These are phyloP conservation scores for Dendrothele bispora DNA, from an alignment of 768 basidiomycete species.

Conservation along the genomic window DNA sequence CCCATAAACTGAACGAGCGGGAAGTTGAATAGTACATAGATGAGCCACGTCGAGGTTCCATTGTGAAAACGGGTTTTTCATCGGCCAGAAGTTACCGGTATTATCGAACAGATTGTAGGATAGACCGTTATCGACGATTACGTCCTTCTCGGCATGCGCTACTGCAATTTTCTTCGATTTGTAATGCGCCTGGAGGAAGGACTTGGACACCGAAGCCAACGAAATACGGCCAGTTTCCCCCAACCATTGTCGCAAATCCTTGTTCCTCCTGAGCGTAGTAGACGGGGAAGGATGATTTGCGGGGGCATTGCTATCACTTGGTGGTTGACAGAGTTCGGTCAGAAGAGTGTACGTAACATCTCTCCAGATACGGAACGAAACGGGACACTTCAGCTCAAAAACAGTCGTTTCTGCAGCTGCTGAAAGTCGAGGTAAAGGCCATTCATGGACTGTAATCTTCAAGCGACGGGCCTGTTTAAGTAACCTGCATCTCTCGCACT, in stretches of 20 bases:
- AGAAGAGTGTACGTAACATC: slow-evolving; percentile 37
- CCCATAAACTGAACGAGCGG: slow-evolving; percentile 26
- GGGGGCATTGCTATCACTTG: not conserved
- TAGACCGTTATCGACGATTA: slow-evolving; percentile 30
- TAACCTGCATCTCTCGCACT: slow-evolving; percentile 28
- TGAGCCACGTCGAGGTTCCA: no score
- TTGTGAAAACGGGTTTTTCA: no score
- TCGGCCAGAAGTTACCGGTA: no score
- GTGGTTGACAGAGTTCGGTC: slow-evolving; percentile 30
- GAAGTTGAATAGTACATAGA: slow-evolving; percentile 31
- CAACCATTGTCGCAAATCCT: not conserved
- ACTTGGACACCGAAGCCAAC: slow-evolving; percentile 29
- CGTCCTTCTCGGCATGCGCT: not conserved
- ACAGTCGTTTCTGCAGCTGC: slow-evolving; percentile 27
- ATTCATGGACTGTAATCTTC: slow-evolving; percentile 39
- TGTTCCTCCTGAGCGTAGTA: slow-evolving; percentile 15
- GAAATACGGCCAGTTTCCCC: slow-evolving; percentile 23
- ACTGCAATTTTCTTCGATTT: slow-evolving; percentile 11
- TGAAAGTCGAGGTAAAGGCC: slow-evolving; percentile 39
- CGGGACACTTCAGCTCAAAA: slow-evolving; percentile 43
- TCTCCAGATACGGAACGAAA: slow-evolving; percentile 43
- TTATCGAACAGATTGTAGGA: slow-evolving; percentile 22
- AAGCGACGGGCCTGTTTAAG: slow-evolving; percentile 13
- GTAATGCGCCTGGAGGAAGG: slow-evolving; percentile 33
- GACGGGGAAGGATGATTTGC: slow-evolving; percentile 11